phyloP scores from a whole-genome alignment of 2,329 filamentous ascomycete genomes.

The Xylariomycetidae sp. region DNA sequence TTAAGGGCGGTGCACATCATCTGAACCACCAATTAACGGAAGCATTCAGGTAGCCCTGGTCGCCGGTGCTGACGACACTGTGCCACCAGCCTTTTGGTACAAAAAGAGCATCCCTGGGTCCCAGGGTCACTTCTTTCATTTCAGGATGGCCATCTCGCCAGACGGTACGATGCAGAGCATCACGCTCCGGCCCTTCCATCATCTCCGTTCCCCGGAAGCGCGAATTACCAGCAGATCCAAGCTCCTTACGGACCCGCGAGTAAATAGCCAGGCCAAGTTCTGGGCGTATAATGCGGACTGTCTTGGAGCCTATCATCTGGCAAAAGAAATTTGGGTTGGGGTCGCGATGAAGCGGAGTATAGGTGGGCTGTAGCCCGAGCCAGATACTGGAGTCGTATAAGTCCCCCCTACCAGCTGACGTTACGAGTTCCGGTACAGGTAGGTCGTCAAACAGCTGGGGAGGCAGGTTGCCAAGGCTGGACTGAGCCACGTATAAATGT shows the following conservation, averaged over 20 bases:
- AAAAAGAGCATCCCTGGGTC: constrained; percentile 66
- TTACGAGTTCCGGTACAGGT: constrained; percentile 61
- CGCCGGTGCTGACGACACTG: constrained; percentile 63
- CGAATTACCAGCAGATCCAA: constrained; percentile 36
- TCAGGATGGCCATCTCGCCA: constrained; percentile 49
- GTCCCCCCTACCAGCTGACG: constrained; percentile 65
- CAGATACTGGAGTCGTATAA: constrained; percentile 85
- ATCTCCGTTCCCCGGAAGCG: constrained; percentile 75
- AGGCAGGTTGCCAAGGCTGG: constrained; percentile 66
- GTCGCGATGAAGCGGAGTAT: constrained; percentile 86
- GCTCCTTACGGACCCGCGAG: constrained; percentile 37
- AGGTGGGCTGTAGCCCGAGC: constrained; percentile 82
- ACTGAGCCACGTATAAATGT: constrained; percentile 83
- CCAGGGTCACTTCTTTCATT: constrained; percentile 51
- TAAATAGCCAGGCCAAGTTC: constrained; percentile 61
- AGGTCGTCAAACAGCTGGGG: constrained; percentile 57
- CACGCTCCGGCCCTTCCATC: constrained; percentile 77
- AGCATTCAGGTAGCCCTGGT: constrained; percentile 30
- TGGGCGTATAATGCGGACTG: constrained; percentile 67
- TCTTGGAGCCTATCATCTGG: constrained; percentile 72
- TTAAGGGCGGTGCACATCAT: too few relatives aligned
- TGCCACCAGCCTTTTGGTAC: constrained; percentile 88
- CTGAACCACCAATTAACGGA: constrained; percentile 78
- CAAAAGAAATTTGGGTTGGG: constrained; percentile 92
- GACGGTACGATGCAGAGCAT: constrained; percentile 60